Conservation (phyloP, 371 early-diverging fungal genomes). For the Syncephalastrum sp. region DNA sequence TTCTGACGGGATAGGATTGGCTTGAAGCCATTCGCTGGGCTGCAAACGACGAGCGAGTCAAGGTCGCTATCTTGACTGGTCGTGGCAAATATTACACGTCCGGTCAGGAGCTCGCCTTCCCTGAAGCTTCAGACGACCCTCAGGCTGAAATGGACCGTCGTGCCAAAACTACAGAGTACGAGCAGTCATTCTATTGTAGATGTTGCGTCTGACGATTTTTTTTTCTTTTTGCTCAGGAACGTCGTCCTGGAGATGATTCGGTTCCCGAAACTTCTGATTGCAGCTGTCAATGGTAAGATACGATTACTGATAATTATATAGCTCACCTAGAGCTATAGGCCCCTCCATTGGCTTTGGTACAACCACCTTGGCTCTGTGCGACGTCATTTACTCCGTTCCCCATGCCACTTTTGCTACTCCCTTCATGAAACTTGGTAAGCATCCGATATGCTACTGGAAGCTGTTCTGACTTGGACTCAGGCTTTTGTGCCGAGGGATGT, state of each 20-base stretch:
- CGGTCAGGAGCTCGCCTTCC: conserved; percentile 55
- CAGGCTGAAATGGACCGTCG: conserved; percentile 2
- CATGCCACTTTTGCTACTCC: conserved; percentile 64
- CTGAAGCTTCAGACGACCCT: neutral
- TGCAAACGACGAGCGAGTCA: conserved; percentile 47
- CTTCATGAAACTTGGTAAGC: conserved; percentile 66
- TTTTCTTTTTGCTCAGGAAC: conserved; percentile 22
- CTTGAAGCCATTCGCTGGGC: conserved; percentile 56
- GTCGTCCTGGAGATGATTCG: conserved; percentile 59
- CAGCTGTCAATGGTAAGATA: conserved; percentile 65
- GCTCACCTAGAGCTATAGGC: conserved; percentile 28
- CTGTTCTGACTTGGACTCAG: conserved; percentile 1
- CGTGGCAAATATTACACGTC: conserved; percentile 66
- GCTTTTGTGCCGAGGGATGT: conserved; percentile 72
- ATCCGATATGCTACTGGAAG: too few relatives aligned
- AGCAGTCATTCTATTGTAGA: neutral
- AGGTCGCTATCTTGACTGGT: conserved; percentile 68
- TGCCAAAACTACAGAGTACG: too few relatives aligned
- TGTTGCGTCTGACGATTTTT: too few relatives aligned
- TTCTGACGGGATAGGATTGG: conserved; percentile 51
- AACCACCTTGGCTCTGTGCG: conserved; percentile 68
- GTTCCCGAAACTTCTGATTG: conserved; percentile 72
- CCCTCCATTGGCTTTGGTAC: conserved; percentile 70
- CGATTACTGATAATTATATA: neutral
- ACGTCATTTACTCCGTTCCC: conserved; percentile 65